Evolutionary conservation across 73 alveolate species (phyloP), one percentile per base, ranked within the genome.

Genomic region (Symbiodinium pilosum): DNA sequence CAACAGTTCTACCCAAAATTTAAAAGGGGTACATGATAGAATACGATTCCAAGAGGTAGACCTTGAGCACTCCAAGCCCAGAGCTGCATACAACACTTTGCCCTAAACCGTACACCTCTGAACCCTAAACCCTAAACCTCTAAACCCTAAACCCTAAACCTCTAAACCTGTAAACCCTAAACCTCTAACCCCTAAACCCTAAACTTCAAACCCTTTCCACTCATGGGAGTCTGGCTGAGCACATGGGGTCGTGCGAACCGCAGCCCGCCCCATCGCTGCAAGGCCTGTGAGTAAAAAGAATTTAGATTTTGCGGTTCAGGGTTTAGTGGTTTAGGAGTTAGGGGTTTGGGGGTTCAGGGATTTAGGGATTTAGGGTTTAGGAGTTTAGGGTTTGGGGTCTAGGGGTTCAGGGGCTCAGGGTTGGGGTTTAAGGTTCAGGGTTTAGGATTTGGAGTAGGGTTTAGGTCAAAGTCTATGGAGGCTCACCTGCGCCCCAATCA

Each of bases 221-320:
- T 14, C 40, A 18, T 1, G 41, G 38, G 41, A 21, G 77, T 36
- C 77, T 20, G 41, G 40, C 93, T 69, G 30, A n/a, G 52, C 83
- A 86, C 64, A 83, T 43, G 30, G 28, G 83, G 83, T 40, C 93
- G 81, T 9, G 64, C 93, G 41, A 51, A 86, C 14, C 64, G 84
- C 12, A 86, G 47, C 21, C 93, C 93, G 14, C 83, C 83, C 93
- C 93, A 86, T 11, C 93, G 93, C 69, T 86, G 83, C 83, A 86
- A 34, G 3, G 93, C 93, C 93, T 86, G 39, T 7, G 39, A 28
- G 24, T 52, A 20, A 5, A 20, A 52, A 28, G 69, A 5, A 8
- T 52, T 52, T 52, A 18, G 2, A n/a, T 51, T 51, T 51, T 51
- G 4, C 21, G 68, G 68, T 51, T 51, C 21, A 51, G 68, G 68